These are phyloP conservation scores for Spizellomyces sp. DNA, from an alignment of 192 early-diverging fungal species.

Conservation along the genomic window DNA sequence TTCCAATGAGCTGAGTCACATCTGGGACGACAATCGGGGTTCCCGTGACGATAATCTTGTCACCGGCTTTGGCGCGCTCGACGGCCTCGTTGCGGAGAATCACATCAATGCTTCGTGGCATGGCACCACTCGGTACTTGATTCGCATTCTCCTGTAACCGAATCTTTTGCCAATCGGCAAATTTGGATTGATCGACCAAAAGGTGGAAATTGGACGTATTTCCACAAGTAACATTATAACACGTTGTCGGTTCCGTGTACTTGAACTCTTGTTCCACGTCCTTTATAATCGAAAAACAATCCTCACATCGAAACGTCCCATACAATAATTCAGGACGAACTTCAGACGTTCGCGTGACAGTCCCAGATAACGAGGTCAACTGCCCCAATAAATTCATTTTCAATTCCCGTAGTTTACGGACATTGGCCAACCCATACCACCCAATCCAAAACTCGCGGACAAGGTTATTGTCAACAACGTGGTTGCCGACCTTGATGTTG, in stretches of 20 bases:
- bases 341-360: conserved; percentile 96
- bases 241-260: conserved; percentile 91
- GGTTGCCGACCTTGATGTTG: conserved; percentile 34
- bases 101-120: conserved; percentile 95
- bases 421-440: conserved; percentile 44
- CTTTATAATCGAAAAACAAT: conserved; percentile 75
- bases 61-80: conserved; percentile 94
- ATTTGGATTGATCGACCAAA: conserved; percentile 79
- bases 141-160: conserved; percentile 94
- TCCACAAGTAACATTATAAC: conserved; percentile 78
- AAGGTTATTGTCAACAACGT: conserved; percentile 44
- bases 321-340: conserved; percentile 92
- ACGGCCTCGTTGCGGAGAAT: conserved; percentile 92
- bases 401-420: conserved; percentile 76
- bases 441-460: conserved; percentile 75
- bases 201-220: conserved; percentile 82
- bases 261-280: conserved; percentile 96
- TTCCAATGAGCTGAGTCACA: conserved; percentile 74
- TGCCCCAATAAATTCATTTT: conserved; percentile 81
- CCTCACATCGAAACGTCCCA: conserved; percentile 88
- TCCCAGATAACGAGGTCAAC: conserved; percentile 81
- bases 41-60: conserved; percentile 87
- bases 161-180: conserved; percentile 97
- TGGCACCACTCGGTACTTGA: conserved; percentile 95
- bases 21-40: conserved; percentile 92